Evolutionary conservation across 257 asterid genomes (phyloP).

Genomic region (Cinchona pubescens): DNA sequence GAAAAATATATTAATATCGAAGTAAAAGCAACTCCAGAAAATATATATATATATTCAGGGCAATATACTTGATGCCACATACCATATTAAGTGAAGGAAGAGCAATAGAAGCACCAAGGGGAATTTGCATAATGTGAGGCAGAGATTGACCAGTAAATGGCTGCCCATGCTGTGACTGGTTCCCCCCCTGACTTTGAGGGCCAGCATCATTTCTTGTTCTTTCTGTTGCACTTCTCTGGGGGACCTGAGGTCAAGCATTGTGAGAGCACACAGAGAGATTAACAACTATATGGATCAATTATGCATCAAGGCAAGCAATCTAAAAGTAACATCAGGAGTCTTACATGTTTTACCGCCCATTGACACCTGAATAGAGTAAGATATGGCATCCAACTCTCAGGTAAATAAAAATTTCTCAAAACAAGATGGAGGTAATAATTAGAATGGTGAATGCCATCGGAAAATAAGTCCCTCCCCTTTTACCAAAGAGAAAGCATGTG

Average conservation of each 20-base stretch:
- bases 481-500: neutral
- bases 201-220: conserved; percentile 44
- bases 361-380: neutral
- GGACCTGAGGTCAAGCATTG: conserved; percentile 28
- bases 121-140: conserved; percentile 54
- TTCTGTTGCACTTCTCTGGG: conserved; percentile 57
- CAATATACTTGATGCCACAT: neutral
- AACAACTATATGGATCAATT: neutral
- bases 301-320: neutral
- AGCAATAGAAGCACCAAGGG: conserved; percentile 61
- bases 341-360: neutral
- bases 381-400: neutral
- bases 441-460: neutral
- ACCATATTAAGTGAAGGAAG: conserved; percentile 73
- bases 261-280: conserved; percentile 15
- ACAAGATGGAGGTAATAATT: neutral
- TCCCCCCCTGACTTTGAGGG: conserved; percentile 53
- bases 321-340: neutral
- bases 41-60: conserved; percentile 2
- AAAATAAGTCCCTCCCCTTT: neutral
- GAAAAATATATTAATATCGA: conserved; percentile 19
- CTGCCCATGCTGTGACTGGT: conserved; percentile 53
- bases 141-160: conserved; percentile 52
- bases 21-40: conserved; percentile 6
- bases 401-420: neutral